Evolutionary conservation across 768 basidiomycete genomes (phyloP).

Genomic region (Tricholoma flavovirens): DNA sequence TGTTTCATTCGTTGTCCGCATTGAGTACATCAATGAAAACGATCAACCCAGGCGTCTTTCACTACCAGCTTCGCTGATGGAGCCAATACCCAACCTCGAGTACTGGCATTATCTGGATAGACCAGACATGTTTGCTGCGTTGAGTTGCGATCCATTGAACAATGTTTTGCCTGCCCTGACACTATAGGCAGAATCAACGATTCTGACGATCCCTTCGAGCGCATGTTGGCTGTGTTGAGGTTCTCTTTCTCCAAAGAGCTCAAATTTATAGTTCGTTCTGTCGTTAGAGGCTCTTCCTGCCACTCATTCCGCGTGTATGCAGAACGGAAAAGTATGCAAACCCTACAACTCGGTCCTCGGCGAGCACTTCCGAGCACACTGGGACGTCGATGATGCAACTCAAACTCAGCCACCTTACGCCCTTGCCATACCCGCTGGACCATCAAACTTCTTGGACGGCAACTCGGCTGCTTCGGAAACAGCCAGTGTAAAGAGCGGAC

Average conservation of each 20-base stretch:
- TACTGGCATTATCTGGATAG: constrained; percentile 94
- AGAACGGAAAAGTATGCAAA: constrained; percentile 92
- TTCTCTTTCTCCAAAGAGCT: constrained; percentile 92
- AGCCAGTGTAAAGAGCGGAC: constrained; percentile 52
- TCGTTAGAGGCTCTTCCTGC: background rate
- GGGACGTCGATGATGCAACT: constrained; percentile 59
- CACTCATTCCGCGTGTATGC: constrained; percentile 4
- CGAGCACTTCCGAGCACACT: constrained; percentile 85
- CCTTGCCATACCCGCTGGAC: constrained; percentile 26
- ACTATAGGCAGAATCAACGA: constrained; percentile 72
- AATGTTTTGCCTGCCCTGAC: background rate
- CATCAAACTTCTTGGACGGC: constrained; percentile 17
- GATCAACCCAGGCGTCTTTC: constrained; percentile 71
- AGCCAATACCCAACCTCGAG: constrained; percentile 93
- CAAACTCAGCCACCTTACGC: constrained; percentile 42
- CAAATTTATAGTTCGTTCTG: constrained; percentile 74
- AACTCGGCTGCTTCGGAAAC: constrained; percentile 36
- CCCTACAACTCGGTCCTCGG: constrained; percentile 87
- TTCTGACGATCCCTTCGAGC: constrained; percentile 84
- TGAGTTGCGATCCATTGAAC: constrained; percentile 27
- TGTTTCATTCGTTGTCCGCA: constrained; percentile 22
- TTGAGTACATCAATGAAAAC: background rate
- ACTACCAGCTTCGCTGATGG: constrained; percentile 85
- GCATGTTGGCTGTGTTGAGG: constrained; percentile 88
- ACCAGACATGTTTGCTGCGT: constrained; percentile 90